Evolutionary conservation across 345 rosid species (phyloP).

Genomic region (Psidium friedrichsthalianum): DNA sequence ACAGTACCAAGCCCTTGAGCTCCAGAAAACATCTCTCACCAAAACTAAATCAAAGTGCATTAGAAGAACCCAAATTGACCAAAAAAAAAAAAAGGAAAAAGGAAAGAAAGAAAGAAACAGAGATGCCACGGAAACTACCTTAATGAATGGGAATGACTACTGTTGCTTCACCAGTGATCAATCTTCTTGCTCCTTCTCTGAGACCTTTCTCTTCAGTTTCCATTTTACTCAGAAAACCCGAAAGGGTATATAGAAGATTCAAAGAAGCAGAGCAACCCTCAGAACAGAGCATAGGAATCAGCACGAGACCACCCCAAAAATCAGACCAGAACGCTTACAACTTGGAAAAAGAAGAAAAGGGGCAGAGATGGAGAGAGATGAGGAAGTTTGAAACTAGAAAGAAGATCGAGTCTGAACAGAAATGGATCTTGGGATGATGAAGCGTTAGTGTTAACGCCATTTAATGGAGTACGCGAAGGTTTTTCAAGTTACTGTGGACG

Average conservation of each 20-base stretch:
- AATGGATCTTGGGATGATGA: neutral
- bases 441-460: neutral
- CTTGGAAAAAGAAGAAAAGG: neutral
- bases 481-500: neutral
- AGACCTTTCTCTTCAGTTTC: neutral
- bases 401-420: neutral
- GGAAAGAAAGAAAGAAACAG: neutral
- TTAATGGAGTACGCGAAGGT: neutral
- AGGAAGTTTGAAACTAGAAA: neutral
- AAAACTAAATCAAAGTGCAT: neutral
- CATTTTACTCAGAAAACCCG: neutral
- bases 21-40: neutral
- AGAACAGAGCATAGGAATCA: neutral
- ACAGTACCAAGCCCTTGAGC: neutral
- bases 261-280: neutral
- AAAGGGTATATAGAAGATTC: neutral
- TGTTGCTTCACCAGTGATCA: neutral
- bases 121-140: neutral
- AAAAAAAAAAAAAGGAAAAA: neutral
- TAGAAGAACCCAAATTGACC: neutral
- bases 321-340: neutral
- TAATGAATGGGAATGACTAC: neutral
- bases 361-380: neutral
- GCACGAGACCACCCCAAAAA: neutral
- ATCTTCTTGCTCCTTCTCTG: neutral